Percentiles rank a stretch among this genome's conserved stretches.
phyloP scores from a whole-genome alignment of 2,329 filamentous ascomycete species.

The Nannizzia gypsea region DNA sequence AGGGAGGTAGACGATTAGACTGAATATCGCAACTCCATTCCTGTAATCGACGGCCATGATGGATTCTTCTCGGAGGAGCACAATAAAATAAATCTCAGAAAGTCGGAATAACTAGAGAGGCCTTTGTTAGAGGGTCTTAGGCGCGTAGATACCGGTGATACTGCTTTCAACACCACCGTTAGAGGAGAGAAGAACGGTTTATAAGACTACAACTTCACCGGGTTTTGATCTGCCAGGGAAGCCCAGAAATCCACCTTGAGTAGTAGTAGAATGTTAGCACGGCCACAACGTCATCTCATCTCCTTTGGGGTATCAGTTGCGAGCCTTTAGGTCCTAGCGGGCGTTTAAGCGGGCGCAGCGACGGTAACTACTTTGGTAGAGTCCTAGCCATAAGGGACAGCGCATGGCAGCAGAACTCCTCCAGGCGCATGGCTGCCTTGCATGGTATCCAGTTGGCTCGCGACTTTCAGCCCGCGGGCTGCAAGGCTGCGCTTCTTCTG shows the following conservation, averaged over 20 bases:
- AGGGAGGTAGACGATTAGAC: constrained; percentile 29
- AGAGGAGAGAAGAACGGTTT: background rate
- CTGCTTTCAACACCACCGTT: background rate
- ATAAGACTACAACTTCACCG: background rate
- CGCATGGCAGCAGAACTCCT: background rate
- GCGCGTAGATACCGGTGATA: background rate
- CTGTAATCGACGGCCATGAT: constrained; percentile 21
- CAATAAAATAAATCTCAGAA: background rate
- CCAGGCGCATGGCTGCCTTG: background rate
- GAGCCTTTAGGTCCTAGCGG: background rate
- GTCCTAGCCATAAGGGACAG: background rate
- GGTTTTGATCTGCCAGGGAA: background rate
- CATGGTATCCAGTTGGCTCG: background rate
- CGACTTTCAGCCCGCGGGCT: background rate
- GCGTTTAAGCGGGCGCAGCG: background rate
- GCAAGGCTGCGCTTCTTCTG: background rate
- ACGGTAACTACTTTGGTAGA: background rate
- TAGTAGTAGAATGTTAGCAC: background rate
- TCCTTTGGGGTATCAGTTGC: background rate
- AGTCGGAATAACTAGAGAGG: background rate
- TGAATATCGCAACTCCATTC: constrained; percentile 23
- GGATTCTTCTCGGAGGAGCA: background rate
- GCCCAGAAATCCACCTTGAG: background rate
- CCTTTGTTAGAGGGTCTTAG: background rate
- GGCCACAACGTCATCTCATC: background rate